These are phyloP conservation scores for Epicoccum nigrum DNA, from an alignment of 2,329 filamentous ascomycete species.

Conservation along the genomic window DNA sequence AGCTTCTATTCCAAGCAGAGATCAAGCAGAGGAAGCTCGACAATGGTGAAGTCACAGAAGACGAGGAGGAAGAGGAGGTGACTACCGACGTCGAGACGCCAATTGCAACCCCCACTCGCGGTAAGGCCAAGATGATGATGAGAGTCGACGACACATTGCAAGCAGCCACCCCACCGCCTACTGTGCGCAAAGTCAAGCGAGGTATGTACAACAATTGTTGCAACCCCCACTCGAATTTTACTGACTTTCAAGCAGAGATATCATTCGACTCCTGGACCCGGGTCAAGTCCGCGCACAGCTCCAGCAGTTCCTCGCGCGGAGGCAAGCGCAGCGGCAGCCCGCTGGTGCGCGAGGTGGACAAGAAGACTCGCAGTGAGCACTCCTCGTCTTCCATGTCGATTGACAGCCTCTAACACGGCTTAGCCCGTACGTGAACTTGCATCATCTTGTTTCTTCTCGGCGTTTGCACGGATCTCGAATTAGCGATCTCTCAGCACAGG, in stretches of 20 bases:
- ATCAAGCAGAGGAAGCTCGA: constrained; percentile 53
- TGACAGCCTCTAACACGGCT: constrained; percentile 33
- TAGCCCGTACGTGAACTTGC: constrained; percentile 25
- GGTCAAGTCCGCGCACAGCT: constrained; percentile 58
- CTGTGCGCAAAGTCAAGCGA: constrained; percentile 65
- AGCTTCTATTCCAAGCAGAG: constrained; percentile 69
- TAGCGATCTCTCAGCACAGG: constrained; percentile 11
- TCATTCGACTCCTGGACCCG: constrained; percentile 71
- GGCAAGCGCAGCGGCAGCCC: constrained; percentile 47
- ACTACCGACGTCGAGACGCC: constrained; percentile 59
- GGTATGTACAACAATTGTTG: constrained; percentile 50
- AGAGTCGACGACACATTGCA: constrained; percentile 59
- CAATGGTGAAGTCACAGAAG: constrained; percentile 52
- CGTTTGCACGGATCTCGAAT: constrained; percentile 8
- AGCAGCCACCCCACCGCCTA: constrained; percentile 60
- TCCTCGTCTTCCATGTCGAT: constrained; percentile 31
- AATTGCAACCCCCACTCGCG: constrained; percentile 37
- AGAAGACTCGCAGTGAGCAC: constrained; percentile 28
- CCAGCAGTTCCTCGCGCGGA: constrained; percentile 46
- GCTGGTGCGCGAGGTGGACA: constrained; percentile 37
- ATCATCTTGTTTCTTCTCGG: constrained; percentile 3
- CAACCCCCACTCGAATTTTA: background rate
- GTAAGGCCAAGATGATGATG: constrained; percentile 54
- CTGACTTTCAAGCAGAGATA: constrained; percentile 29
- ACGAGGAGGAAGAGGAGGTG: constrained; percentile 69